Base-by-base conservation (phyloP, 768 basidiomycete genomes). In the Cantharellus anzutake region DNA sequence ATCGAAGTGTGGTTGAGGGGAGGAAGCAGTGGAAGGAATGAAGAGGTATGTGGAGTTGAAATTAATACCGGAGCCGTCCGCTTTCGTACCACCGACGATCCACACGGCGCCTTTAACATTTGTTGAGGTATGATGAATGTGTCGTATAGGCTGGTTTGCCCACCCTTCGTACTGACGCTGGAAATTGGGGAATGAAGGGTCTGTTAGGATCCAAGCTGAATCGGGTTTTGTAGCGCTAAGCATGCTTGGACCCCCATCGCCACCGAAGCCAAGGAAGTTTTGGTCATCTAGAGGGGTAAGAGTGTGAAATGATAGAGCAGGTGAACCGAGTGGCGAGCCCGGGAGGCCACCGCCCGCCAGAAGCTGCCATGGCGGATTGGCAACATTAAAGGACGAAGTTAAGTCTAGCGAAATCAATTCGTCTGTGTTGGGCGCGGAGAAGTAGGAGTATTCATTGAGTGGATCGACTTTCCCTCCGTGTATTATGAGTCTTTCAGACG, bases 401-500 rank as follows among this genome's bases (percentile, higher is more conserved):
- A 90, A 77, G 50, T 84, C 73, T n/a, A 91, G 78, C 40, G 73
- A 74, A 35, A 92, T 73, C 20, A 88, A 67, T 64, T 91, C 84
- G 68, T 81, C 78, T 62, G 71, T 78, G 64, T 80, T 82, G 60
- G 83, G 84, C 35, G 88, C 88, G 20, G 81, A 78, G 40, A 77
- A 76, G 69, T 93, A 94, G 2, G 81, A 78, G 67, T 75, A 86
- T 14, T 75, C 67, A 68, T 84, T 82, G 69, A 69, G 78, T 41
- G 75, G 73, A 69, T 90, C 86, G 44, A 81, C 83, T 68, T 87
- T 81, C 55, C 91, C 91, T 42, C 90, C 91, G 61, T 86, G 81
- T 48, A 92, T 71, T 67, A 80, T 80, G 50, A 93, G 73, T 5
- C 74, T 73, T 62, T 79, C 74, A 65, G 77, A 73, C 34, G 84